Evolutionary conservation across 2,329 filamentous ascomycete genomes (phyloP).

Genomic region (Colletotrichum echinochloae): DNA sequence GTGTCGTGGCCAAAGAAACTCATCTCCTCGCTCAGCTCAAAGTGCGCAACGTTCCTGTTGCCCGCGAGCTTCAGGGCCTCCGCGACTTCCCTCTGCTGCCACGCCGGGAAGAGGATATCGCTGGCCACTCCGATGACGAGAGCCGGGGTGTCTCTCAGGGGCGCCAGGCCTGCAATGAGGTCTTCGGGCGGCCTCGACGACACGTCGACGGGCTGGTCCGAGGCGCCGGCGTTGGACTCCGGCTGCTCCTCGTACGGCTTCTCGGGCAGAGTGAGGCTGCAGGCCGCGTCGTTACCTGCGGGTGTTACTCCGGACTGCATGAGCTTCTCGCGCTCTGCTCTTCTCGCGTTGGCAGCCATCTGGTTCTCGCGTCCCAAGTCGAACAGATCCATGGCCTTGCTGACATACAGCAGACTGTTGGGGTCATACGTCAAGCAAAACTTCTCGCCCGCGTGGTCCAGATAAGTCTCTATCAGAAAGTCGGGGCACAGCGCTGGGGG

Average conservation of each 20-base stretch:
- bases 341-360: constrained; percentile 68
- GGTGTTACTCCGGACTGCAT: constrained; percentile 61
- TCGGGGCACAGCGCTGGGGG: constrained; percentile 96
- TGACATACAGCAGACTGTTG: constrained; percentile 95
- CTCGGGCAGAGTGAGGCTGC: constrained; percentile 85
- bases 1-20: constrained; percentile 97
- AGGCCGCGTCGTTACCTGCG: constrained; percentile 62
- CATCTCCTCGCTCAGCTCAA: constrained; percentile 93
- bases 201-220: constrained; percentile 44
- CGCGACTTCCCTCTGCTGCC: constrained; percentile 96
- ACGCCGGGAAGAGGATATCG: constrained; percentile 96
- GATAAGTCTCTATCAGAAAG: constrained; percentile 97
- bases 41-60: constrained; percentile 84
- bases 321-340: constrained; percentile 69
- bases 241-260: constrained; percentile 88
- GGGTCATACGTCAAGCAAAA: constrained; percentile 97
- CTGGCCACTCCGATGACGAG: constrained; percentile 94
- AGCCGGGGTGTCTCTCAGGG: constrained; percentile 80
- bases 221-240: constrained; percentile 55
- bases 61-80: constrained; percentile 82
- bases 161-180: constrained; percentile 78
- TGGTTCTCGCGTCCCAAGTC: constrained; percentile 84
- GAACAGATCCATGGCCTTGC: constrained; percentile 99
- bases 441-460: constrained; percentile 98
- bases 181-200: constrained; percentile 77